Percentiles rank a stretch among this genome's conserved stretches.
phyloP scores from a whole-genome alignment of 1,284 basidiomycete species.

The Coriolopsis trogii region DNA sequence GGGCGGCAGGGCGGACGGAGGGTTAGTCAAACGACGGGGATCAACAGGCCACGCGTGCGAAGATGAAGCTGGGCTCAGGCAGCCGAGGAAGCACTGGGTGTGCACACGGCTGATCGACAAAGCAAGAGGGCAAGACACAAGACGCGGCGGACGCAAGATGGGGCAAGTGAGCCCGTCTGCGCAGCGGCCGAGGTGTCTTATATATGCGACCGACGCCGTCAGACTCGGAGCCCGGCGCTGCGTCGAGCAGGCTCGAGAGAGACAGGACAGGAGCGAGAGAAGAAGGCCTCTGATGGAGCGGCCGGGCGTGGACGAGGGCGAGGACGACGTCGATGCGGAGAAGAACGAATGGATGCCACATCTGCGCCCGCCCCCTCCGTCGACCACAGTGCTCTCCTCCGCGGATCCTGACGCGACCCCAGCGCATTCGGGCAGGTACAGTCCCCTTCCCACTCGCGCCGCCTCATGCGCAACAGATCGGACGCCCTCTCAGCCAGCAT shows the following conservation, averaged over 20 bases:
- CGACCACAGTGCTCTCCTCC: slow-evolving; percentile 15
- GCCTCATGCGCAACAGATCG: slow-evolving; percentile 9
- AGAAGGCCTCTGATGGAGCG: background rate
- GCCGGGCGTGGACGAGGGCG: background rate
- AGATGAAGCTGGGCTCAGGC: slow-evolving; percentile 9
- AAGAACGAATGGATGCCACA: background rate
- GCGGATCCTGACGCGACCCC: slow-evolving; percentile 21
- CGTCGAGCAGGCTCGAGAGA: slow-evolving; percentile 1
- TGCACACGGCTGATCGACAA: slow-evolving; percentile 6
- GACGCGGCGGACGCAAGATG: slow-evolving; percentile 4
- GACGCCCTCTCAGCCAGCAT: slow-evolving; percentile 9
- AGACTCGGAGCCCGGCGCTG: too few species aligned
- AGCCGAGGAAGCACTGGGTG: slow-evolving; percentile 15
- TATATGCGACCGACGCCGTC: slow-evolving; percentile 2
- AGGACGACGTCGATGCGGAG: background rate
- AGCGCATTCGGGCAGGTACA: slow-evolving; percentile 12
- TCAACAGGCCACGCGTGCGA: slow-evolving; percentile 13
- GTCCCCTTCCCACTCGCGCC: background rate
- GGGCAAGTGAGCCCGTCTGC: background rate
- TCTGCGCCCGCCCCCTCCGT: slow-evolving; percentile 6
- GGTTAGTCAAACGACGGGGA: background rate
- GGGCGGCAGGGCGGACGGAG: background rate
- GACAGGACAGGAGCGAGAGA: slow-evolving; percentile 18
- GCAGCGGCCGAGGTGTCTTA: slow-evolving; percentile 5
- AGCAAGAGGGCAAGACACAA: slow-evolving; percentile 13